These are phyloP conservation scores for Termitomyces sp. DNA, from an alignment of 768 basidiomycete genomes.

Conservation along the genomic window DNA sequence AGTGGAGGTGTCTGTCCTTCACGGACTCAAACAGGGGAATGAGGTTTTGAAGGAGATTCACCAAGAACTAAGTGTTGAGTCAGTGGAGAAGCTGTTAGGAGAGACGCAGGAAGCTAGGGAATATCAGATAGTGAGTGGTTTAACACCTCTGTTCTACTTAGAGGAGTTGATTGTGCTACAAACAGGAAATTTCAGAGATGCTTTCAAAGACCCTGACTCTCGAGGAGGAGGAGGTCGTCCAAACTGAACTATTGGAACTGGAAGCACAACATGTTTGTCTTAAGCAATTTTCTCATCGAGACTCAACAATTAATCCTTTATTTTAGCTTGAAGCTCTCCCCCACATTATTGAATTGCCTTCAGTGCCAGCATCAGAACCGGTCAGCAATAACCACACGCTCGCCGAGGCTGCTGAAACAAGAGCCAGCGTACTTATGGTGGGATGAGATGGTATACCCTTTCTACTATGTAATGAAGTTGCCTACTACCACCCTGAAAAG, in stretches of 20 bases:
- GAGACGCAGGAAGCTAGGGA: conserved; percentile 90
- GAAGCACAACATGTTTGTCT: conserved; percentile 55
- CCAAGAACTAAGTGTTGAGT: conserved; percentile 86
- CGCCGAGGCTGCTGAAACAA: conserved; percentile 2
- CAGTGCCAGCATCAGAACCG: conserved; percentile 44
- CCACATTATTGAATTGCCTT: conserved; percentile 40
- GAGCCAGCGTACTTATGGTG: conserved; percentile 27
- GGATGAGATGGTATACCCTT: conserved; percentile 13
- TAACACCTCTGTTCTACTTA: neutral
- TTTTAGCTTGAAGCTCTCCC: conserved; percentile 25
- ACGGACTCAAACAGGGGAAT: conserved; percentile 90
- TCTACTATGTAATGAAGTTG: neutral
- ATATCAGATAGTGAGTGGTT: conserved; percentile 66
- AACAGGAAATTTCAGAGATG: conserved; percentile 87
- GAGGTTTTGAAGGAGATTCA: conserved; percentile 92
- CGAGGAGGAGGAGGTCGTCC: conserved; percentile 94
- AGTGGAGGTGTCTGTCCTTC: conserved; percentile 87
- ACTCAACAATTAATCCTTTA: conserved; percentile 1
- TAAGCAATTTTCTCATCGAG: neutral
- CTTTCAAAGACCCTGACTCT: conserved; percentile 73
- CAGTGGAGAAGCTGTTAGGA: conserved; percentile 89
- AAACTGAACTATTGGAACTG: conserved; percentile 69
- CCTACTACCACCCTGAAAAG: conserved; percentile 71
- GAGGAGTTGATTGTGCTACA: neutral
- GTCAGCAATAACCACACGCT: conserved; percentile 19